Evolutionary conservation across 371 early-diverging fungal species (phyloP).

Genomic region (Syncephalastrum contaminatum): DNA sequence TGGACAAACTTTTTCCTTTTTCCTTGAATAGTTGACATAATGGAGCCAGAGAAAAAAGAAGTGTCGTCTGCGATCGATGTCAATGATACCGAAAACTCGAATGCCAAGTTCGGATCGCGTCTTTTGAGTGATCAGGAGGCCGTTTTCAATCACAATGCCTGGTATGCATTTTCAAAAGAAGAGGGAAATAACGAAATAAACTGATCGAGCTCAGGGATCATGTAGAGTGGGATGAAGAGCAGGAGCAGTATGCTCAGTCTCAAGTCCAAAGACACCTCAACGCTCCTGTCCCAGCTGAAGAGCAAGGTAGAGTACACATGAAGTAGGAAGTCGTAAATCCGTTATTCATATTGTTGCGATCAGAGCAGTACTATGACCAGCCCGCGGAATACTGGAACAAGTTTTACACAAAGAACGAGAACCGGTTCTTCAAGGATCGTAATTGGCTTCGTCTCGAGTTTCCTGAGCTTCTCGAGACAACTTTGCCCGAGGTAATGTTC

Average conservation of each 20-base stretch:
- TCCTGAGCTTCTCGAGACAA: conserved; percentile 64
- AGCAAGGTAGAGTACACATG: conserved; percentile 31
- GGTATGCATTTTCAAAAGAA: conserved; percentile 44
- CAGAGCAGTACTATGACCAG: conserved; percentile 43
- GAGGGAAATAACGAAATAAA: neutral
- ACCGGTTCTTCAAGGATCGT: conserved; percentile 93
- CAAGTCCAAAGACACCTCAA: conserved; percentile 36
- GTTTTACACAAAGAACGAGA: conserved; percentile 90
- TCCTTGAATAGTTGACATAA: conserved; percentile 1
- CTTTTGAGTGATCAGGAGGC: conserved; percentile 55
- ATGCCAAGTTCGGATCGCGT: conserved; percentile 63
- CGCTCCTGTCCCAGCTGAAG: conserved; percentile 46
- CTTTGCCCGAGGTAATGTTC: conserved; percentile 31
- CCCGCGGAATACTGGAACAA: conserved; percentile 60
- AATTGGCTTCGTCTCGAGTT: conserved; percentile 95
- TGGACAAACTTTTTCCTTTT: neutral
- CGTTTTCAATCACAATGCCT: conserved; percentile 79
- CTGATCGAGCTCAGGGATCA: conserved; percentile 64
- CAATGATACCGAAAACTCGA: conserved; percentile 7
- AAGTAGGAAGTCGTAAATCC: neutral
- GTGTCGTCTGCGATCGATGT: conserved; percentile 40
- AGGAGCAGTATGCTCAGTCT: conserved; percentile 53
- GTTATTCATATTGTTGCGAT: neutral
- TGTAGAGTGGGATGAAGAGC: conserved; percentile 77
- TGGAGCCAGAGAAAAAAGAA: conserved; percentile 26